Base-by-base conservation (phyloP, 108 stramenopile species). In the Pseudonitzschia pungens region DNA sequence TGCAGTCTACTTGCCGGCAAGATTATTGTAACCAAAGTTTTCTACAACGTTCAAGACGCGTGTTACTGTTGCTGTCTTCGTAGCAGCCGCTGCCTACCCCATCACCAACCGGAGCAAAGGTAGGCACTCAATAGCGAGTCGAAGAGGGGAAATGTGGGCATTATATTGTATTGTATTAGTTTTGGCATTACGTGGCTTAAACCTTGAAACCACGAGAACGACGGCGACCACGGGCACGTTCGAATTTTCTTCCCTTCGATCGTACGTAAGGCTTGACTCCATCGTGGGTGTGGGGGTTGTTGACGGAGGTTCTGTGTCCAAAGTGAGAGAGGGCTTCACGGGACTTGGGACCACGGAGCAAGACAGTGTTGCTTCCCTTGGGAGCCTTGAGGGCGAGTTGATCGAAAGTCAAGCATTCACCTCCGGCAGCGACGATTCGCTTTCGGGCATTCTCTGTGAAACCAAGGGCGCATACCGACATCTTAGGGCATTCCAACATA, bases 211-310 rank as follows among this genome's bases (percentile, higher is more conserved):
- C 98, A 76, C 92, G 84, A 65, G 92, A 94, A 59, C 85, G 80
- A 91, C 99, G 97, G 77, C 98, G 97, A 81, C 98, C 98, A 90
- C 99, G 98, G 71, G 99, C 99, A 75, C 87, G 87, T 91, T 99
- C 99, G 90, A 99, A 99, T 87, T 99, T 99, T 87, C 98, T 92
- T 81, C 99, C 99, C 85, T 98, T 98, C 84, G 91, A 87, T 79
- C 97, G 95, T 66, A 97, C 96, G 78, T 96, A 98, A 21, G 99
- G 99, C 90, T 98, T 98, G 90, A 94, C 93, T 72, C 85, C 88
- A 83, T 92, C 90, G 85, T 95, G 93, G 43, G 92, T 95, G 80
- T 95, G 91, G 59, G 93, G 92, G 80, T 92, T 92, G 84, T 79
- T 92, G 82, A 94, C 92, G 44, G 88, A 77, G 21, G 89, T 89